These are phyloP conservation scores for Leptographium wingfieldii DNA, from an alignment of 2,329 filamentous ascomycete species.

Conservation along the genomic window DNA sequence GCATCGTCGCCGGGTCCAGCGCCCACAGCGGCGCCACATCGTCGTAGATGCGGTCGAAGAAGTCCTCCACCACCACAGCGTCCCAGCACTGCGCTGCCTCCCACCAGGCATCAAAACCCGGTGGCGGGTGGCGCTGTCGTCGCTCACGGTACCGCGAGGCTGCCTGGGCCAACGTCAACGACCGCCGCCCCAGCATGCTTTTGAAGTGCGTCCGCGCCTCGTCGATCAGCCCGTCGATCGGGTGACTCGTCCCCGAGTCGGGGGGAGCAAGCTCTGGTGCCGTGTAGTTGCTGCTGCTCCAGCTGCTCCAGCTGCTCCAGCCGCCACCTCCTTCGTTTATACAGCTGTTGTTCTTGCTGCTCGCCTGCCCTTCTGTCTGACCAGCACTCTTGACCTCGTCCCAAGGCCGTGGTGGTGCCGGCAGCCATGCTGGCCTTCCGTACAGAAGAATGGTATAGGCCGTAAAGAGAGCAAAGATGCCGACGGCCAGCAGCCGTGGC, in stretches of 20 bases:
- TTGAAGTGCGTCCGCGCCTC: conserved; percentile 26
- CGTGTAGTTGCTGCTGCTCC: neutral
- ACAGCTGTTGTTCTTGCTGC: neutral
- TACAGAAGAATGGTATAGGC: conserved; percentile 6
- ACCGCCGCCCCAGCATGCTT: conserved; percentile 21
- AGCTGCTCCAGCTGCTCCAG: neutral
- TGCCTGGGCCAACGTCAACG: conserved; percentile 28
- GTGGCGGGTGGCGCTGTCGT: conserved; percentile 35
- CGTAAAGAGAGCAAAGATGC: neutral
- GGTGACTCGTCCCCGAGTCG: conserved; percentile 18
- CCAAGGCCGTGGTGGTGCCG: neutral
- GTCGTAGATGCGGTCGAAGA: conserved; percentile 41
- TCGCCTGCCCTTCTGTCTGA: no score
- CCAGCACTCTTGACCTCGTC: neutral
- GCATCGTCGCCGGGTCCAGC: conserved; percentile 23
- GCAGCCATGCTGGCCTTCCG: conserved; percentile 1
- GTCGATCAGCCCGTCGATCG: conserved; percentile 33
- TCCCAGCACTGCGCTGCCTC: conserved; percentile 28
- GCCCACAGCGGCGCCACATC: conserved; percentile 43
- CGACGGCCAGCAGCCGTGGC: neutral
- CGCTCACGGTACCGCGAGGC: conserved; percentile 32
- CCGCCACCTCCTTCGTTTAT: neutral
- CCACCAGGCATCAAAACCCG: conserved; percentile 35
- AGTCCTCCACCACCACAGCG: conserved; percentile 32
- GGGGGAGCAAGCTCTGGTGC: neutral